Percentiles rank a stretch among this genome's conserved stretches.
phyloP scores from a whole-genome alignment of 345 rosid species.

The Populus tremula region DNA sequence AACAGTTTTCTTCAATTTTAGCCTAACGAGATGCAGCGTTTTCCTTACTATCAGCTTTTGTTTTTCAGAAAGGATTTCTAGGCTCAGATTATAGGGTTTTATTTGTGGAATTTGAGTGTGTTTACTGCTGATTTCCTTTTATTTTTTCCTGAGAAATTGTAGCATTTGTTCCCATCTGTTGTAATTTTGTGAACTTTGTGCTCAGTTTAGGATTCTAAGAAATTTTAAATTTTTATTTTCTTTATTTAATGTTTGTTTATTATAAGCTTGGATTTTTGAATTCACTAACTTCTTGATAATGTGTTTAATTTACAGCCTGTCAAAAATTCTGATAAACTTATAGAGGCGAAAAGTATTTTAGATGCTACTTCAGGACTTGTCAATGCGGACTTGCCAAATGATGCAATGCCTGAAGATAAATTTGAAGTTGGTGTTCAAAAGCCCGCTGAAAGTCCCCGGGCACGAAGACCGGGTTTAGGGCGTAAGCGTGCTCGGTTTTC shows the following conservation, averaged over 20 bases:
- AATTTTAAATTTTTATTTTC: not conserved
- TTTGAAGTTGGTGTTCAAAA: slow-evolving; percentile 24
- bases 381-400: slow-evolving; percentile 15
- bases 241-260: not conserved
- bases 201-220: too few relatives aligned
- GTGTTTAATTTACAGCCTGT: slow-evolving; percentile 42
- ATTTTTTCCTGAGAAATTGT: too few relatives aligned
- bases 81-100: not conserved
- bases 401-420: slow-evolving; percentile 10
- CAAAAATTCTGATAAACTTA: slow-evolving; percentile 41
- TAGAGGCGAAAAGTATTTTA: slow-evolving; percentile 35
- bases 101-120: not conserved
- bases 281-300: not conserved
- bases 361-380: not conserved
- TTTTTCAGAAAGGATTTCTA: not conserved
- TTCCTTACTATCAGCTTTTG: not conserved
- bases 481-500: slow-evolving; percentile 69
- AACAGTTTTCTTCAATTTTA: not conserved
- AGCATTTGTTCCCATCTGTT: too few relatives aligned
- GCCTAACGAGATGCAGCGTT: not conserved
- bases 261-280: not conserved
- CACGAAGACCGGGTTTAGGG: slow-evolving; percentile 63
- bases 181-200: too few relatives aligned
- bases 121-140: too few relatives aligned
- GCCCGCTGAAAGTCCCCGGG: slow-evolving; percentile 42